Percentiles rank a stretch among this genome's conserved stretches.
phyloP scores from a whole-genome alignment of 2,329 filamentous ascomycete genomes.

The Nothophoma quercina region DNA sequence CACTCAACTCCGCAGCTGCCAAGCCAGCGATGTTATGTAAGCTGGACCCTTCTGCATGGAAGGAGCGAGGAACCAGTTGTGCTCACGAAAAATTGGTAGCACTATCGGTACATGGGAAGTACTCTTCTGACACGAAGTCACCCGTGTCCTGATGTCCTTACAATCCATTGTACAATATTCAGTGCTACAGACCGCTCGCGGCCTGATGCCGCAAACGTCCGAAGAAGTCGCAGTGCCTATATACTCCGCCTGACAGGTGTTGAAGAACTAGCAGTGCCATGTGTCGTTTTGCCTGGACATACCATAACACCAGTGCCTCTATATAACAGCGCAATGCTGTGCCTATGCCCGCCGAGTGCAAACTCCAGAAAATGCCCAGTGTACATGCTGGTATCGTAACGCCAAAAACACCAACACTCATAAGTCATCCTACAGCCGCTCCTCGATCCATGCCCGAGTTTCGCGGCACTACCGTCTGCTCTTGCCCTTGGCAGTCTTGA shows the following conservation, averaged over 20 bases:
- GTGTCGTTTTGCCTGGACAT: not conserved
- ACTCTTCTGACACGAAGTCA: no score
- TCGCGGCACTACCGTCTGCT: conserved; percentile 27
- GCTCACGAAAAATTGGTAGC: no score
- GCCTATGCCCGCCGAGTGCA: not conserved
- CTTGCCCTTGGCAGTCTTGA: conserved; percentile 40
- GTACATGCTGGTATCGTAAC: conserved; percentile 32
- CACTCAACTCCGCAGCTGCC: no score
- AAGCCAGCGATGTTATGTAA: conserved; percentile 12
- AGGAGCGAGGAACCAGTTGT: no score
- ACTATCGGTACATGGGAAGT: no score
- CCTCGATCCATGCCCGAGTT: not conserved
- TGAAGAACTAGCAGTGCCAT: not conserved
- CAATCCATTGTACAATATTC: not conserved
- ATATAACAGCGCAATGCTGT: conserved; percentile 4
- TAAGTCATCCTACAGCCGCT: conserved; percentile 24
- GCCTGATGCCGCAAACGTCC: not conserved
- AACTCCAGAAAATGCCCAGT: conserved; percentile 30
- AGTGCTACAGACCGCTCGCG: not conserved
- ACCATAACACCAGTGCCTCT: conserved; percentile 2
- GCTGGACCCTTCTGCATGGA: not conserved
- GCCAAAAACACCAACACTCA: conserved; percentile 31
- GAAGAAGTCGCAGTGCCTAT: not conserved
- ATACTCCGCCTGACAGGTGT: not conserved
- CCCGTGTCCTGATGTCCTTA: no score